phyloP scores from a whole-genome alignment of 305 asterid genomes.

The Fraxinus greggii region DNA sequence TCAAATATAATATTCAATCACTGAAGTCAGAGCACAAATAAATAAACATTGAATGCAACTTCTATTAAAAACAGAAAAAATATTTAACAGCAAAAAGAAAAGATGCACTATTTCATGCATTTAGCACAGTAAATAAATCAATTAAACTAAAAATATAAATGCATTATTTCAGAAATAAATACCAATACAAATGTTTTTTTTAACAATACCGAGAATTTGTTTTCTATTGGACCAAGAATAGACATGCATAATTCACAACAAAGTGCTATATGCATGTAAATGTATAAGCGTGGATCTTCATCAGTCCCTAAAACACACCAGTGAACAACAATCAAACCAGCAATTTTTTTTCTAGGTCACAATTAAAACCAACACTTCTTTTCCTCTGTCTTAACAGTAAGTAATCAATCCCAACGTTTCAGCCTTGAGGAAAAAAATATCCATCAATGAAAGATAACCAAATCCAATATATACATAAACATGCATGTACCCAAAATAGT shows the following conservation, averaged over 20 bases:
- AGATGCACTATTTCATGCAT: background rate
- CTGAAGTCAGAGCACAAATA: background rate
- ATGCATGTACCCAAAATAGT: slow-evolving; percentile 24
- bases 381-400: background rate
- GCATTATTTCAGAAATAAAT: background rate
- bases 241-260: background rate
- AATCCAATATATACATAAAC: slow-evolving; percentile 1
- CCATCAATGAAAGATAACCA: background rate
- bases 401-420: background rate
- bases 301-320: background rate
- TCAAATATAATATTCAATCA: slow-evolving; percentile 17
- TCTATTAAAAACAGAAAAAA: background rate
- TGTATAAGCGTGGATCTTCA: background rate
- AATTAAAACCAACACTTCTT: background rate
- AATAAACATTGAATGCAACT: background rate
- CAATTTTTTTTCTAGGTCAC: background rate
- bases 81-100: background rate
- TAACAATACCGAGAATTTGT: background rate
- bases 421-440: background rate
- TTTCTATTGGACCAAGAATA: background rate
- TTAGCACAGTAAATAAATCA: background rate
- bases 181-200: background rate
- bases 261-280: background rate
- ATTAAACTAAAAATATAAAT: background rate
- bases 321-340: background rate